Percentiles rank a stretch among this genome's conserved stretches.
phyloP scores from a whole-genome alignment of 305 asterid species.

The Vinca major region DNA sequence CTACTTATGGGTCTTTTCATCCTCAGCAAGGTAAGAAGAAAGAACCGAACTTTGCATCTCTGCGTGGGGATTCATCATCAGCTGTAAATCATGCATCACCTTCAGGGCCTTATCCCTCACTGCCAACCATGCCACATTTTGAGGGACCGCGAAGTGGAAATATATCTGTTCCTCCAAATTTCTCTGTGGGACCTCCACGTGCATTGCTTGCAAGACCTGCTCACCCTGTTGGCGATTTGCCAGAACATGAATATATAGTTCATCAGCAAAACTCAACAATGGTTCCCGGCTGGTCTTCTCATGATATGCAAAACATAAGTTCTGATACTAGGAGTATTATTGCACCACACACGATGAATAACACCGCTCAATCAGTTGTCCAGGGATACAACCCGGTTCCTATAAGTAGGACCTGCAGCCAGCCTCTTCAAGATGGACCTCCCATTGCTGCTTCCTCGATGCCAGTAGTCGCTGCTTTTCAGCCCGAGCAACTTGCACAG shows the following conservation, averaged over 20 bases:
- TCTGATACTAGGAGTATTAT: constrained; percentile 17
- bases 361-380: constrained; percentile 18
- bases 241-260: constrained; percentile 31
- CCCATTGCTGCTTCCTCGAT: constrained; percentile 30
- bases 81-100: constrained; percentile 46
- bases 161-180: constrained; percentile 17
- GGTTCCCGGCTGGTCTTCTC: constrained; percentile 40
- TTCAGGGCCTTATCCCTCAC: constrained; percentile 38
- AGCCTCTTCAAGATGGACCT: constrained; percentile 32
- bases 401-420: constrained; percentile 29
- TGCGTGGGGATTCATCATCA: constrained; percentile 28
- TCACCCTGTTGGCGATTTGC: constrained; percentile 20
- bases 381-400: constrained; percentile 26
- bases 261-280: constrained; percentile 29
- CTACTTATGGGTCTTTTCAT: constrained; percentile 34
- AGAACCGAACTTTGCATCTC: constrained; percentile 29
- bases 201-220: constrained; percentile 23
- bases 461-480: constrained; percentile 30
- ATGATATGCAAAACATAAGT: constrained; percentile 32
- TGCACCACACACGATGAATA: constrained; percentile 24
- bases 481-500: constrained; percentile 63
- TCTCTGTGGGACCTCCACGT: constrained; percentile 23
- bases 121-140: constrained; percentile 25
- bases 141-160: constrained; percentile 25
- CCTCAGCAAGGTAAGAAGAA: constrained; percentile 28